Conservation (phyloP, 257 asterid species). For the Salvia rosmarinus region DNA sequence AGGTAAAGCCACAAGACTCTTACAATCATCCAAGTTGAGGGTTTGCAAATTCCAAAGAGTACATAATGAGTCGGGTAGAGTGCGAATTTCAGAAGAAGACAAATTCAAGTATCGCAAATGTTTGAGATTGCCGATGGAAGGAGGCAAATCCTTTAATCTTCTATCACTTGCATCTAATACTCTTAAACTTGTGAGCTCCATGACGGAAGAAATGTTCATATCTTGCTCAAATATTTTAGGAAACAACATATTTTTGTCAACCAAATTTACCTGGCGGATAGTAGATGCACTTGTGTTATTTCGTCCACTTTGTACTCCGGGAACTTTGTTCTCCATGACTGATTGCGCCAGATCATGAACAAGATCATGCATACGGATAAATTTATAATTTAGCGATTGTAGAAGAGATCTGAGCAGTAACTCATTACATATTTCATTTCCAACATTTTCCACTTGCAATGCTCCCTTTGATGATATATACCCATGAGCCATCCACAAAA, state of each 20-base stretch:
- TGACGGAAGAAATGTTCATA: slow-evolving; percentile 13
- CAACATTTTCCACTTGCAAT: slow-evolving; percentile 30
- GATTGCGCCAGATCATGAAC: slow-evolving; percentile 49
- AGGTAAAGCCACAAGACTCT: slow-evolving; percentile 33
- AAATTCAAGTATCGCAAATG: slow-evolving; percentile 34
- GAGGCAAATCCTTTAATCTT: neutral
- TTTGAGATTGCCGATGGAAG: slow-evolving; percentile 30
- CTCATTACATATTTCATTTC: slow-evolving; percentile 38
- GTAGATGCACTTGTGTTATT: neutral
- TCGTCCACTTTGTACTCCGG: neutral
- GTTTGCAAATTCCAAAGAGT: slow-evolving; percentile 41
- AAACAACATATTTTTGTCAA: neutral
- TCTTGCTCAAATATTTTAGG: neutral
- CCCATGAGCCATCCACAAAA: slow-evolving; percentile 39
- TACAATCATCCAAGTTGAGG: slow-evolving; percentile 28
- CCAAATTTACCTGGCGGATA: slow-evolving; percentile 15
- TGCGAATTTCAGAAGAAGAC: neutral
- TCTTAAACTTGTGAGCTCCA: slow-evolving; percentile 22
- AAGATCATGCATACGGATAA: slow-evolving; percentile 39
- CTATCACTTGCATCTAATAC: slow-evolving; percentile 8
- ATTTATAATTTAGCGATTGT: neutral
- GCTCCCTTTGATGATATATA: neutral
- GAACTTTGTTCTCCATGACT: slow-evolving; percentile 30
- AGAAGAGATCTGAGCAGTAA: slow-evolving; percentile 38
- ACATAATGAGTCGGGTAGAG: slow-evolving; percentile 34